Evolutionary conservation across 169 alveolate genomes (phyloP).

Genomic region (Cryptosporidium bovis): DNA sequence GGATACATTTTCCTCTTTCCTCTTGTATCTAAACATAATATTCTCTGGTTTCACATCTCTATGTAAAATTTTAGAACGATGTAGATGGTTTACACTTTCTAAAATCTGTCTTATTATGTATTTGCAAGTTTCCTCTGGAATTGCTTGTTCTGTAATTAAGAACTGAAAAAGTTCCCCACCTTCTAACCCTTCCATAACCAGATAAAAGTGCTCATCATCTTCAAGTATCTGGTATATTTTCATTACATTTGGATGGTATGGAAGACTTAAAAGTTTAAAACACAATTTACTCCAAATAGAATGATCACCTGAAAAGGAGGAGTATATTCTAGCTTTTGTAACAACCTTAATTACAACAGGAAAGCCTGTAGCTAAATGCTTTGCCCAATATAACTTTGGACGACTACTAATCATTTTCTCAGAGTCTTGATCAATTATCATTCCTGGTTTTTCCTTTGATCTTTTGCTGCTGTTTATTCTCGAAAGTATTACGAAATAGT

Average conservation of each 20-base stretch:
- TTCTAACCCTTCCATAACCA: conserved; percentile 87
- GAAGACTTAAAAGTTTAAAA: conserved; percentile 83
- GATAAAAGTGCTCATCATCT: conserved; percentile 83
- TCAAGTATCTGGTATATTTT: conserved; percentile 87
- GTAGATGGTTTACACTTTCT: conserved; percentile 86
- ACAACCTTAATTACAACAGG: conserved; percentile 73
- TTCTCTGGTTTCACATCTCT: conserved; percentile 89
- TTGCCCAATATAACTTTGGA: conserved; percentile 72
- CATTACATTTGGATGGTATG: conserved; percentile 86
- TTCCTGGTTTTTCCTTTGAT: conserved; percentile 46
- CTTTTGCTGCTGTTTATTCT: conserved; percentile 42
- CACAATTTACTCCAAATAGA: conserved; percentile 86
- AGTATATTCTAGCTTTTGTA: conserved; percentile 49
- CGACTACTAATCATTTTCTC: conserved; percentile 36
- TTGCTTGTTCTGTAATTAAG: conserved; percentile 85
- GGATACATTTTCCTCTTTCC: conserved; percentile 51
- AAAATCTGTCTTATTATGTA: conserved; percentile 87
- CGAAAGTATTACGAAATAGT: conserved; percentile 30
- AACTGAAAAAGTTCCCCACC: conserved; percentile 92
- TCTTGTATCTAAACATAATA: conserved; percentile 81
- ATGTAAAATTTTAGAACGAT: conserved; percentile 82
- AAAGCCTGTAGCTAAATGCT: conserved; percentile 68
- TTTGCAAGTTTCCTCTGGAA: conserved; percentile 90
- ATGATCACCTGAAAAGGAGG: conserved; percentile 66
- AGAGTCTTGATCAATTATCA: background rate